A percentile compares a stretch with the other conserved stretches of the same genome.
Conservation (phyloP, 805 yeast species). For the Candida montana region DNA sequence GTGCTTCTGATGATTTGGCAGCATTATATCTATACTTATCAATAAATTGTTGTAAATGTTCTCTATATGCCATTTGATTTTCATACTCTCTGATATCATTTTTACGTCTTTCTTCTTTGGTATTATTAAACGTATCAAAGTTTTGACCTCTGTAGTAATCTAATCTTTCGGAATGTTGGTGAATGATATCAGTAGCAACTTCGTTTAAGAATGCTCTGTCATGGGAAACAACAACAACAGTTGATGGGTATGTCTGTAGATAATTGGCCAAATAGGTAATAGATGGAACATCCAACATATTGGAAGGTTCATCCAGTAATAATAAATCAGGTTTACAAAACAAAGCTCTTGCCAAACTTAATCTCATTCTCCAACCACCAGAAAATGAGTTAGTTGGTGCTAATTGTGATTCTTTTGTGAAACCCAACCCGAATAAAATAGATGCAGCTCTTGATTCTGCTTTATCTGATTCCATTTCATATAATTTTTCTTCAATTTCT, state of each 20-base stretch:
- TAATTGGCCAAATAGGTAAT: slow-evolving; percentile 90
- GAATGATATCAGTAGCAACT: slow-evolving; percentile 96
- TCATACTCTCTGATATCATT: slow-evolving; percentile 93
- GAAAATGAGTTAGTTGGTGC: slow-evolving; percentile 86
- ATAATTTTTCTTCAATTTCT: slow-evolving; percentile 74
- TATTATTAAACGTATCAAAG: slow-evolving; percentile 87
- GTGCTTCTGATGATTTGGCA: slow-evolving; percentile 96
- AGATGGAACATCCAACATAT: slow-evolving; percentile 99
- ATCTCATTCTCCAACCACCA: slow-evolving; percentile 99
- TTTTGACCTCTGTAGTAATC: slow-evolving; percentile 94
- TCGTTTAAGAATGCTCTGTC: slow-evolving; percentile 96
- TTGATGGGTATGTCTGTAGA: slow-evolving; percentile 83
- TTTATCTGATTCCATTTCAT: slow-evolving; percentile 94
- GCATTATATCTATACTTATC: slow-evolving; percentile 98
- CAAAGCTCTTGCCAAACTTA: slow-evolving; percentile 94
- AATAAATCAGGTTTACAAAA: slow-evolving; percentile 95
- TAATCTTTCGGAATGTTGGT: slow-evolving; percentile 94
- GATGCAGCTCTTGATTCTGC: slow-evolving; percentile 98
- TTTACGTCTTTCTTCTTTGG: slow-evolving; percentile 93
- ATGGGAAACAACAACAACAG: slow-evolving; percentile 94
- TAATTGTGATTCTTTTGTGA: slow-evolving; percentile 79
- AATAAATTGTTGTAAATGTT: slow-evolving; percentile 88
- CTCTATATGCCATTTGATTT: slow-evolving; percentile 92
- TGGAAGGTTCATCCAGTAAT: slow-evolving; percentile 96
- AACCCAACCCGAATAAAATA: slow-evolving; percentile 88